phyloP scores from a whole-genome alignment of 495 filamentous ascomycete species.

The Xylaria grammica region DNA sequence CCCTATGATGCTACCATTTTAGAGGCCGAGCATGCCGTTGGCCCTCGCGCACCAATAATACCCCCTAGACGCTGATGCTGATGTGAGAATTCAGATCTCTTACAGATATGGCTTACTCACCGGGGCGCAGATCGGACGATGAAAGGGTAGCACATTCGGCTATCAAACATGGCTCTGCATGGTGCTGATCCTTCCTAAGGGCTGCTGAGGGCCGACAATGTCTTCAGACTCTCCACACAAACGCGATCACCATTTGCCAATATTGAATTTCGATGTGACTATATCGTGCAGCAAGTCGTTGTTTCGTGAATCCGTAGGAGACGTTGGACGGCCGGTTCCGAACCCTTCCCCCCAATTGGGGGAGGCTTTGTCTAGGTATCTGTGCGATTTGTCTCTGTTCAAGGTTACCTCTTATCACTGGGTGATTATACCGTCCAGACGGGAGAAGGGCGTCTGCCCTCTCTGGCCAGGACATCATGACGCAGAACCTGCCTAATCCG shows the following conservation, averaged over 20 bases:
- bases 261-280: not conserved
- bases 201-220: not conserved
- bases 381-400: not conserved
- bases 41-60: slow-evolving; percentile 10
- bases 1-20: slow-evolving; percentile 9
- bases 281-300: not conserved
- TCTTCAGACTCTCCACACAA: not conserved
- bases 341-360: not conserved
- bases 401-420: too few relatives aligned
- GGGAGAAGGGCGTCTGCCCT: not conserved
- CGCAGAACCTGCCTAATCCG: slow-evolving; percentile 16
- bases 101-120: slow-evolving; percentile 10
- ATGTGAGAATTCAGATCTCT: slow-evolving; percentile 24
- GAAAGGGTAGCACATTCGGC: slow-evolving; percentile 20
- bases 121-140: slow-evolving; percentile 19
- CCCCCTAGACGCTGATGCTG: not conserved
- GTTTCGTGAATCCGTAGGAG: not conserved
- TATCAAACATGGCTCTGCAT: slow-evolving; percentile 21
- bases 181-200: slow-evolving; percentile 14
- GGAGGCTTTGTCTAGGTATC: not conserved
- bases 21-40: slow-evolving; percentile 12
- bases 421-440: not conserved
- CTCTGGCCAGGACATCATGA: not conserved
- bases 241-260: not conserved
- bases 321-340: not conserved